Evolutionary conservation across 129 eudicot species (phyloP).

Genomic region (Erigeron canadensis): DNA sequence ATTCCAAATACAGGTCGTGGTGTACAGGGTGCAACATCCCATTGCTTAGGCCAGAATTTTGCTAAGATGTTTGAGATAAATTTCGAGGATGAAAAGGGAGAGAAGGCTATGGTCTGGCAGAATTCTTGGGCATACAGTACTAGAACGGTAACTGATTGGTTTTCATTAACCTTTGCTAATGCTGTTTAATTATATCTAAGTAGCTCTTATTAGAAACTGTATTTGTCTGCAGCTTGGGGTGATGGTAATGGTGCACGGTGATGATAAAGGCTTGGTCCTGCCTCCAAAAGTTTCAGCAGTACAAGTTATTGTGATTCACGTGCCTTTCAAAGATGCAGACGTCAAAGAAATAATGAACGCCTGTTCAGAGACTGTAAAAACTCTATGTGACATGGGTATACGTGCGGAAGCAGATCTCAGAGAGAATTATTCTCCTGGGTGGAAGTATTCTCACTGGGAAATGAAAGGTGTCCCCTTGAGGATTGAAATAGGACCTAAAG

Average conservation of each 20-base stretch:
- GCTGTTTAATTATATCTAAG: not conserved
- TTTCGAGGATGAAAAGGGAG: constrained; percentile 84
- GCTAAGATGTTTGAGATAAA: constrained; percentile 92
- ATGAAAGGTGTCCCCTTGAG: constrained; percentile 94
- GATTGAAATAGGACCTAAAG: constrained; percentile 93
- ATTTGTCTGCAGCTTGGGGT: constrained; percentile 68
- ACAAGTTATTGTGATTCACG: constrained; percentile 83
- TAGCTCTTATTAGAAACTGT: not conserved
- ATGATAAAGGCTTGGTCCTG: constrained; percentile 88
- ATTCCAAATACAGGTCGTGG: constrained; percentile 94
- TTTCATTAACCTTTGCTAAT: not conserved
- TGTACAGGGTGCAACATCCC: constrained; percentile 96
- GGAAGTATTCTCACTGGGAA: constrained; percentile 98
- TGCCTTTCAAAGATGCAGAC: constrained; percentile 84
- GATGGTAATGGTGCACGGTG: constrained; percentile 97
- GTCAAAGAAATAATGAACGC: constrained; percentile 71
- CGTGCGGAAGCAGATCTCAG: constrained; percentile 86
- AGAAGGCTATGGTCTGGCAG: constrained; percentile 93
- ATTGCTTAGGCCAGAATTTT: constrained; percentile 93
- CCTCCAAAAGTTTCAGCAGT: constrained; percentile 91
- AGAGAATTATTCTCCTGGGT: constrained; percentile 90
- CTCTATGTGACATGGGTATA: constrained; percentile 62
- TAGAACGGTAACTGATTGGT: constrained; percentile 54
- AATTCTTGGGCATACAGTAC: constrained; percentile 97
- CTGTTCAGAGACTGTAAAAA: constrained; percentile 57